Evolutionary conservation across 495 filamentous ascomycete species (phyloP).

Genomic region (Friedmanniomyces simplex): DNA sequence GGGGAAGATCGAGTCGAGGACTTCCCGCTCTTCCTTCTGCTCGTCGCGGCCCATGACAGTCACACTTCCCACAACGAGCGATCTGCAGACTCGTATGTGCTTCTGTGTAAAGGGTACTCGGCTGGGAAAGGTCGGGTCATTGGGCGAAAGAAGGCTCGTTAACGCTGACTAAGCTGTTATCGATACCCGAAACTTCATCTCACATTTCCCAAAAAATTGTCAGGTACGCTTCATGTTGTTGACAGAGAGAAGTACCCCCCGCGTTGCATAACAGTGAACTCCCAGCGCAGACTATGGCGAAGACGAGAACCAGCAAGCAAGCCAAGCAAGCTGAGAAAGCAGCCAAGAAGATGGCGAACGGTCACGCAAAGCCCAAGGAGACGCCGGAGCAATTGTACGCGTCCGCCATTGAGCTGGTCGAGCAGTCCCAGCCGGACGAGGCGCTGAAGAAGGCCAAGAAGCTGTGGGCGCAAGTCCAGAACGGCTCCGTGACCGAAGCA

Average conservation of each 20-base stretch:
- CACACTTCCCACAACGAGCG: background rate
- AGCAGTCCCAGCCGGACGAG: conserved; percentile 57
- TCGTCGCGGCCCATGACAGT: conserved; percentile 81
- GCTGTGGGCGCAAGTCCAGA: conserved; percentile 44
- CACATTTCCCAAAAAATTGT: too few species aligned
- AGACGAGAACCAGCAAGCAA: conserved; percentile 22
- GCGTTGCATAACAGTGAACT: too few species aligned
- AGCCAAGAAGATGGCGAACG: conserved; percentile 20
- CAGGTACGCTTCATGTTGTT: too few species aligned
- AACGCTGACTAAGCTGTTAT: background rate
- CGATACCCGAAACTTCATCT: too few species aligned
- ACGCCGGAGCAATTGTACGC: conserved; percentile 47
- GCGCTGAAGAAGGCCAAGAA: conserved; percentile 56
- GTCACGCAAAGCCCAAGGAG: conserved; percentile 26
- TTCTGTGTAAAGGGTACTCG: too few species aligned
- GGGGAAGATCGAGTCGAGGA: conserved; percentile 94
- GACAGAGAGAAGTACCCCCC: too few species aligned
- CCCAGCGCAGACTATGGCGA: conserved; percentile 27
- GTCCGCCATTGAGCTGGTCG: conserved; percentile 56
- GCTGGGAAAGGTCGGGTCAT: too few species aligned
- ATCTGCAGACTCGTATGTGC: background rate
- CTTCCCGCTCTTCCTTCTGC: conserved; percentile 89
- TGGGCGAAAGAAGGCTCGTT: background rate
- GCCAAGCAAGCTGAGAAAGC: conserved; percentile 16
- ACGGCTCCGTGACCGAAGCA: conserved; percentile 33